Base-by-base conservation (phyloP, 2,329 filamentous ascomycete genomes). In the Colletotrichum sansevieriae region DNA sequence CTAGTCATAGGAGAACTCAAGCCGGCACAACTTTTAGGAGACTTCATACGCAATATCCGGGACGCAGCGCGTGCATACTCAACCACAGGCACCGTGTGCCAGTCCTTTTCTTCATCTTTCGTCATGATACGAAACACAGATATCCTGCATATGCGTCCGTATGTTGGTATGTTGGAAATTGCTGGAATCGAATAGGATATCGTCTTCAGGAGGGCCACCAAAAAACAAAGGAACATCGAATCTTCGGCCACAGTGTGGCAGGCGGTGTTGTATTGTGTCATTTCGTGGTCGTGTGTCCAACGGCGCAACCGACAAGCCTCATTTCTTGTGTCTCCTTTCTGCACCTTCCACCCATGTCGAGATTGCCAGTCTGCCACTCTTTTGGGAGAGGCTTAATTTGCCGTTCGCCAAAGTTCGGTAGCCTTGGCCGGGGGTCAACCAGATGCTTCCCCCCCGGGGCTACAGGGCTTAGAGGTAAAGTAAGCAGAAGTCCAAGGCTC, bases 331-430 rank as follows among this genome's bases (percentile, higher is more conserved):
- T 18, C 49, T 65, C 18, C 46, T 55, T 67, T 51, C 35, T 67
- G 22, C n/a, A 9, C 20, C 37, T 15, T 18, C 37, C 37, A 22
- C 43, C 64, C 64, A 63, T 67, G 64, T 63, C 18, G 41, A 12
- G 35, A 65, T 65, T 68, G 62, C 20, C 62, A 59, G 12, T 37
- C 58, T 46, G 55, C 37, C 41, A n/a, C 47, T 43, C 49, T 35
- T 39, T 55, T 15, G 62, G 43, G 15, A 49, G 35, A 52, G 33
- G 62, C 37, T 65, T 69, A 62, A 69, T 69, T 66, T 69, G 62
- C 65, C 55, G 35, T 18, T 39, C 41, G 54, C 66, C 62, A 60
- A 39, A 56, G 18, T 43, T 54, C 15, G 41, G 51, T 46, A 63
- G 39, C 41, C 4, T 33, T 11, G 29, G 25, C n/a, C 11, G 49